Base-by-base conservation (phyloP, 805 yeast genomes). In the Barnettozyma siamensis region DNA sequence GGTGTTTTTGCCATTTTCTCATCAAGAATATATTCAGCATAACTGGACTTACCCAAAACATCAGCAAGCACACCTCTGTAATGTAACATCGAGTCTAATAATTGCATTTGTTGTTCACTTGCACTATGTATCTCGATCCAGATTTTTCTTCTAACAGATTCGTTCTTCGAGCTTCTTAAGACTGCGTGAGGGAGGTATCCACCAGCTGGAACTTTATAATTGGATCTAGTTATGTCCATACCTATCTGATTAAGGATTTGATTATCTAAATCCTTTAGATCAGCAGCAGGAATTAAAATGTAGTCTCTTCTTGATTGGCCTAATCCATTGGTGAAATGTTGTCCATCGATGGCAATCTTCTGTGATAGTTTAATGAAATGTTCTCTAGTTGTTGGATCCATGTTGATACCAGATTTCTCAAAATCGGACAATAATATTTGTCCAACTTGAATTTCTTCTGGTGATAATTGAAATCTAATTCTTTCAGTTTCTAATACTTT, bases 1-100 rank as follows among this genome's bases (percentile, higher is more conserved):
- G 96, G 94, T 9, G 64, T 72, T 46, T 79, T 79, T 8, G 95
- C 95, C 95, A 93, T 86, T 59, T 93, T 93, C 46, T 88, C 95
- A 45, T 77, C 78, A 27, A 93, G 65, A 56, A 87, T 94, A 57
- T 93, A 89, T 31, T 83, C 81, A 0, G 91, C 78, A 62, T 68
- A 93, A 28, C 83, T 78, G 18, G 64, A 51, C 54, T 76, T 76
- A 0, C 94, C 91, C 66, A 91, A 68, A 63, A 87, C 67, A 35
- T 70, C 69, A 0, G 98, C 88, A 28, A 93, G 63, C 1, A 76
- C 65, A 3, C 83, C 83, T 42, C 99, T 68, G 46, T 78, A 73
- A 40, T 72, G 70, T 27, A 91, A 59, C 48, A 93, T 66, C 26
- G 66, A 66, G 35, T 76, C 77, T 40, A 93, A 64, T 6, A 75